Conservation (phyloP, 2,329 filamentous ascomycete species). For the Colletotrichum lentis region DNA sequence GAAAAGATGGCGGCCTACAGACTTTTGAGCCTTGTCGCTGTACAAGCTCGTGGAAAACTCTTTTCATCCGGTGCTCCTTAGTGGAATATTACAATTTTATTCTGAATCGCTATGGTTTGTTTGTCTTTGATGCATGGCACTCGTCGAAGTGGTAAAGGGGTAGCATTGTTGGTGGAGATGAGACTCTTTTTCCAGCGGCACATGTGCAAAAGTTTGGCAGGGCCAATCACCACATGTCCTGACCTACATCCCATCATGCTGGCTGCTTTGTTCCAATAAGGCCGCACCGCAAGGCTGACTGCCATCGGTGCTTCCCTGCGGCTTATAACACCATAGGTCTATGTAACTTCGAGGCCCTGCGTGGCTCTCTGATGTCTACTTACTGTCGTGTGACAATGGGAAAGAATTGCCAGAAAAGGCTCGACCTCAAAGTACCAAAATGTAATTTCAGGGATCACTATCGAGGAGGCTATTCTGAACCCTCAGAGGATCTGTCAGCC, state of each 20-base stretch:
- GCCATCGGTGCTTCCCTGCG: background rate
- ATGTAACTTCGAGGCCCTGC: no score
- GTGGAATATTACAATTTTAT: background rate
- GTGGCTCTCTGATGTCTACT: background rate
- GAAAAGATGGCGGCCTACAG: conserved; percentile 46
- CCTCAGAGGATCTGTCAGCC: no score
- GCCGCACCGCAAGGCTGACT: background rate
- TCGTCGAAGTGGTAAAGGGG: background rate
- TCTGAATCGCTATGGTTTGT: no score
- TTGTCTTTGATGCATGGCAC: background rate
- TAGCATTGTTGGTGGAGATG: background rate
- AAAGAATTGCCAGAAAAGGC: no score
- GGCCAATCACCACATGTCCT: background rate
- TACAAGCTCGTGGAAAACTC: background rate
- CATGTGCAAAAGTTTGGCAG: background rate
- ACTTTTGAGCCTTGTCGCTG: conserved; percentile 24
- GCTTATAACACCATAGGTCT: background rate
- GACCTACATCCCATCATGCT: background rate
- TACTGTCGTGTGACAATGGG: no score
- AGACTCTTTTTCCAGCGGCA: background rate
- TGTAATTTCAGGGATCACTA: no score
- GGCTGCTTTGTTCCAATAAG: background rate
- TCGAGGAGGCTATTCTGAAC: no score
- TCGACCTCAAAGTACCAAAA: no score
- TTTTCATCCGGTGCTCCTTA: background rate